Evolutionary conservation across 2,329 filamentous ascomycete genomes (phyloP), one percentile per base, ranked within the genome.

Genomic region (Achaetomium macrosporum): DNA sequence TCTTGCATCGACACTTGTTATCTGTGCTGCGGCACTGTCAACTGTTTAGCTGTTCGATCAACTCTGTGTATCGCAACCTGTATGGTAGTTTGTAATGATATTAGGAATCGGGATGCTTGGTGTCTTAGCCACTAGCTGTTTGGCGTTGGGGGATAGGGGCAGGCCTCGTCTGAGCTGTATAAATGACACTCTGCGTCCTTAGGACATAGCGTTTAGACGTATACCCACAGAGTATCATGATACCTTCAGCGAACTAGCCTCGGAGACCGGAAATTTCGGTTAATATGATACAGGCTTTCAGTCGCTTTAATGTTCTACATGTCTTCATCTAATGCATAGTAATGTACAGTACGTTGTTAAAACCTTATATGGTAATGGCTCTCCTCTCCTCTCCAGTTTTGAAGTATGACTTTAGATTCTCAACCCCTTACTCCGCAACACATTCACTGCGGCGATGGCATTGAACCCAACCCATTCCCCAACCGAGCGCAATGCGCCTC

Each of bases 341-440:
- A 37, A 45, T 44, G 37, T 40, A 51, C 35, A 48, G 15, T 25
- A 41, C 29, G 42, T n/a, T 6, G 31, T 25, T 11, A n/a, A n/a
- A 31, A 17, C 15, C 29, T 33, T 20, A 19, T 16, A 43, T 12
- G 30, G 30, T 31, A 5, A 29, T 39, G n/a, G 42, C n/a, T n/a
- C n/a, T 15, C 15, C 3, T n/a, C 13, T 8, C 35, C 15, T 37
- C 35, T n/a, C 8, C 35, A 5, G 4, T 8, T 37, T 25, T 25
- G 19, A 30, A 25, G 25, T 47, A 4, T 29, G 17, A 35, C 31
- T 11, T 11, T 50, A 95, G 68, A 97, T 83, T 66, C 86, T 84
- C 59, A 90, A 74, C 0, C 92, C 92, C 73, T 91, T 95, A 69
- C 90, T 96, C 71, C 91, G 81, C 60, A 95, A 72, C 47, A 95